A percentile compares a stretch with the other conserved stretches of the same genome.
Conservation (phyloP, 192 early-diverging fungal genomes). For the Podila epigama region DNA sequence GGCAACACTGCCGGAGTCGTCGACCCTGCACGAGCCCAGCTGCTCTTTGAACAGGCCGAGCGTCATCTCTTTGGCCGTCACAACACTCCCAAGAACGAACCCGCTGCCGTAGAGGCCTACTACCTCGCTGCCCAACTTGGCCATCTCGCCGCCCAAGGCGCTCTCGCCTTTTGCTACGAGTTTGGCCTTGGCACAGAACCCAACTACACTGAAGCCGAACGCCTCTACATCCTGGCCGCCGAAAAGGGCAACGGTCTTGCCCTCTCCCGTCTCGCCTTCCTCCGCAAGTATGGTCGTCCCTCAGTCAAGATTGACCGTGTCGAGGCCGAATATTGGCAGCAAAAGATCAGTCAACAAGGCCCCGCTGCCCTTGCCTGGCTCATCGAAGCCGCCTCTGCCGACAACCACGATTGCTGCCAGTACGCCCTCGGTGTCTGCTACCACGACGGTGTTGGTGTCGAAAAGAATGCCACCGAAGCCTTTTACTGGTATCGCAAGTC, state of each 20-base stretch:
- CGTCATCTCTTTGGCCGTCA: constrained; percentile 61
- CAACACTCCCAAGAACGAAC: constrained; percentile 49
- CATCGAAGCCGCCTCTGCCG: constrained; percentile 59
- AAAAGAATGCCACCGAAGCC: constrained; percentile 68
- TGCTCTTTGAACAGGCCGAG: constrained; percentile 43
- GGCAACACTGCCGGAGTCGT: background rate
- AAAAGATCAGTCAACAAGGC: constrained; percentile 66
- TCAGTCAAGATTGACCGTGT: constrained; percentile 77
- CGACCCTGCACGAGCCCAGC: constrained; percentile 11
- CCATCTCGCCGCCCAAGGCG: constrained; percentile 61
- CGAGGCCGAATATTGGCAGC: constrained; percentile 82
- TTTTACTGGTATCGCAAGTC: constrained; percentile 75
- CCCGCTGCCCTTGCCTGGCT: constrained; percentile 70
- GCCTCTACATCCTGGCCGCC: constrained; percentile 71
- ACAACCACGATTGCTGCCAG: constrained; percentile 67
- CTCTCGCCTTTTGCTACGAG: constrained; percentile 84
- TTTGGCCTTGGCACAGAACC: constrained; percentile 77
- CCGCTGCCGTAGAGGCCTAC: constrained; percentile 59
- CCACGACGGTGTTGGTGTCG: constrained; percentile 78
- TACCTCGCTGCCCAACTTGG: constrained; percentile 55
- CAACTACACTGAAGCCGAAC: constrained; percentile 71
- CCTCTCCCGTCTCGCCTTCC: constrained; percentile 72
- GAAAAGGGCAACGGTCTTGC: constrained; percentile 69
- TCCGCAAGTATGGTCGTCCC: constrained; percentile 83
- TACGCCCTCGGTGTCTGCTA: constrained; percentile 81